Evolutionary conservation across 2,329 filamentous ascomycete genomes (phyloP).

Genomic region (Alternaria panax): DNA sequence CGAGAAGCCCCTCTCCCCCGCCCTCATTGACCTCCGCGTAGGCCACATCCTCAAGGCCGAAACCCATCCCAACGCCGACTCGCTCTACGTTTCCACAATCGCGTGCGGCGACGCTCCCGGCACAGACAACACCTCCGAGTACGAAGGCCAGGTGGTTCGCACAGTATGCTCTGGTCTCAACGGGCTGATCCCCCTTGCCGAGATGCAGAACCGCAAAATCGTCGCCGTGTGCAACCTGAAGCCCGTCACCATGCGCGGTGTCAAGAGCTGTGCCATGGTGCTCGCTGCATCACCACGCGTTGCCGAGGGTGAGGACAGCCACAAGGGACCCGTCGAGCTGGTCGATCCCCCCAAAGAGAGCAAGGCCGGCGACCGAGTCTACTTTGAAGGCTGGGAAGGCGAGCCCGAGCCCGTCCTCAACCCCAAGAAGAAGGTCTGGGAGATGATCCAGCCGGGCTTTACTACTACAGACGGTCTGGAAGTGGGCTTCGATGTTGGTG

Average conservation of each 20-base stretch:
- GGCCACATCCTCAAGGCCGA: conserved; percentile 97
- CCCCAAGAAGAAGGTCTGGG: conserved; percentile 99
- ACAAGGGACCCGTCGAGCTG: conserved; percentile 92
- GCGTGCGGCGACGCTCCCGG: conserved; percentile 88
- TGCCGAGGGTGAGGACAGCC: conserved; percentile 80
- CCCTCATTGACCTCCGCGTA: conserved; percentile 91
- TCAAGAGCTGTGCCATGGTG: conserved; percentile 86
- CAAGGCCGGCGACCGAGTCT: conserved; percentile 85
- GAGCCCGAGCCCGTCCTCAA: conserved; percentile 93
- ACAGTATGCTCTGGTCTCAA: conserved; percentile 98
- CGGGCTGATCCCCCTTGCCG: conserved; percentile 87
- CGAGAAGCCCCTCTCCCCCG: conserved; percentile 79
- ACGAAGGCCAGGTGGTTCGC: conserved; percentile 88
- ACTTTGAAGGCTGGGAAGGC: conserved; percentile 92
- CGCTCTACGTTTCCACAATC: conserved; percentile 93
- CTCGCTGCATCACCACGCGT: conserved; percentile 88
- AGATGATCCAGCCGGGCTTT: conserved; percentile 94
- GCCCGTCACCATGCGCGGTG: conserved; percentile 97
- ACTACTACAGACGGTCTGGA: conserved; percentile 82
- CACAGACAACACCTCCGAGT: conserved; percentile 87
- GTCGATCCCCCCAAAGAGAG: conserved; percentile 81
- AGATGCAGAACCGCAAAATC: conserved; percentile 97
- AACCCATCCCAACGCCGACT: conserved; percentile 96
- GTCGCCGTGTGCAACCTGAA: conserved; percentile 97
- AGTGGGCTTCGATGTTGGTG: conserved; percentile 84